phyloP scores from a whole-genome alignment of 1,284 basidiomycete species.

The Flammula alnicola region DNA sequence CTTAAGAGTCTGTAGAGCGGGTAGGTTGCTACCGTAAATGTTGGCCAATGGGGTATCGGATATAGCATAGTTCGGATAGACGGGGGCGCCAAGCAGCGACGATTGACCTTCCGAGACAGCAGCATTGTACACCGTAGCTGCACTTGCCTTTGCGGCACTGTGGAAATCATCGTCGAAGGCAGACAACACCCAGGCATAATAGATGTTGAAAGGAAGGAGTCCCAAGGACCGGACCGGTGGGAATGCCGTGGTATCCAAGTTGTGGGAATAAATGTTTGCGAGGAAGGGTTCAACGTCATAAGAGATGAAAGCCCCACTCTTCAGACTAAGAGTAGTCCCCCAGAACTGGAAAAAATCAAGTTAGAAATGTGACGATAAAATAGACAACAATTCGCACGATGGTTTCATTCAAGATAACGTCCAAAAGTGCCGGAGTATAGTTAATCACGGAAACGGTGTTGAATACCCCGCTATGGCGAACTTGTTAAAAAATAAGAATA shows the following conservation, averaged over 20 bases:
- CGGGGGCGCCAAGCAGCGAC: conserved; percentile 36
- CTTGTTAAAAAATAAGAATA: neutral
- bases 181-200: conserved; percentile 46
- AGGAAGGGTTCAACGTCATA: conserved; percentile 65
- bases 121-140: conserved; percentile 39
- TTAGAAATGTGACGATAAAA: neutral
- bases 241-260: conserved; percentile 45
- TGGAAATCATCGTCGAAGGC: conserved; percentile 43
- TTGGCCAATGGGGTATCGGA: conserved; percentile 45
- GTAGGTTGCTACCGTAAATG: conserved; percentile 56
- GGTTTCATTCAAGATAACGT: conserved; percentile 55
- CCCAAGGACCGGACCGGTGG: conserved; percentile 46
- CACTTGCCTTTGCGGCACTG: conserved; percentile 42
- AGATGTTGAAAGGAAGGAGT: conserved; percentile 52
- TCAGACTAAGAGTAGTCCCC: conserved; percentile 34
- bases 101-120: conserved; percentile 47
- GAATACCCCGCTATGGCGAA: conserved; percentile 46
- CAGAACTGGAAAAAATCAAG: conserved; percentile 43
- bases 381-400: conserved; percentile 35
- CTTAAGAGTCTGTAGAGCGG: conserved; percentile 43
- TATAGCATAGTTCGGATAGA: conserved; percentile 59
- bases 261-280: conserved; percentile 45
- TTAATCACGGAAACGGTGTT: conserved; percentile 50
- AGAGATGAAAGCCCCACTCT: conserved; percentile 44
- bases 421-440: conserved; percentile 45